Evolutionary conservation across 2,329 filamentous ascomycete genomes (phyloP).

Genomic region (Dothiorella sarmentorum): DNA sequence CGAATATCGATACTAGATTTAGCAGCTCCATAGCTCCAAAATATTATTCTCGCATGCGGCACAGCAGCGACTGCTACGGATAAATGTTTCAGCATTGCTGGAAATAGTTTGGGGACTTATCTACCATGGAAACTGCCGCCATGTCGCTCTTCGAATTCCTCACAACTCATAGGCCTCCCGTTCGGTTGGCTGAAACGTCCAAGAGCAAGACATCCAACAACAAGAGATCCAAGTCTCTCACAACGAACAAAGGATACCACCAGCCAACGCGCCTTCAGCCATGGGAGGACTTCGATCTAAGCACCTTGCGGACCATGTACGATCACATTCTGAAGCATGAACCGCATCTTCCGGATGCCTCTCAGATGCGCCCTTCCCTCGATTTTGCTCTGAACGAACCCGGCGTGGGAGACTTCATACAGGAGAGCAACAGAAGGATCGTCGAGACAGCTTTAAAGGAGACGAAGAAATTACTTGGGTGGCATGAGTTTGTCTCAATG

Average conservation of each 20-base stretch:
- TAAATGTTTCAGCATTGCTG: not conserved
- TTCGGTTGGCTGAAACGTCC: not conserved
- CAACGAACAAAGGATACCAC: not conserved
- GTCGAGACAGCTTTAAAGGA: not conserved
- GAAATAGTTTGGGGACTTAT: not conserved
- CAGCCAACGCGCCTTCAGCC: not conserved
- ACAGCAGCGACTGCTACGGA: not conserved
- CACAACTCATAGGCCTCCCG: not conserved
- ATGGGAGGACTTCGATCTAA: not conserved
- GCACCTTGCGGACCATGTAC: not conserved
- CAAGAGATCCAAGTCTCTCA: not conserved
- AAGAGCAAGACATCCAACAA: not conserved
- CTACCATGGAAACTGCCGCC: not conserved
- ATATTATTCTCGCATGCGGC: not conserved
- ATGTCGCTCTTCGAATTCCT: not conserved
- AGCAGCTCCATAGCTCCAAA: not conserved
- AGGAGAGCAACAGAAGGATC: not conserved
- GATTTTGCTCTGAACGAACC: not conserved
- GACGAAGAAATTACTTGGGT: not conserved
- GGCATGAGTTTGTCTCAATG: not conserved
- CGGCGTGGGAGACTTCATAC: not conserved
- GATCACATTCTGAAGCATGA: not conserved
- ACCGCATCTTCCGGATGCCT: not conserved
- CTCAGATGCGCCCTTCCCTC: not conserved
- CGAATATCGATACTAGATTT: not conserved